A percentile compares a stretch with the other conserved stretches of the same genome.
Evolutionary conservation across 2,329 filamentous ascomycete species (phyloP).

Genomic region (Gyromitra esculenta): DNA sequence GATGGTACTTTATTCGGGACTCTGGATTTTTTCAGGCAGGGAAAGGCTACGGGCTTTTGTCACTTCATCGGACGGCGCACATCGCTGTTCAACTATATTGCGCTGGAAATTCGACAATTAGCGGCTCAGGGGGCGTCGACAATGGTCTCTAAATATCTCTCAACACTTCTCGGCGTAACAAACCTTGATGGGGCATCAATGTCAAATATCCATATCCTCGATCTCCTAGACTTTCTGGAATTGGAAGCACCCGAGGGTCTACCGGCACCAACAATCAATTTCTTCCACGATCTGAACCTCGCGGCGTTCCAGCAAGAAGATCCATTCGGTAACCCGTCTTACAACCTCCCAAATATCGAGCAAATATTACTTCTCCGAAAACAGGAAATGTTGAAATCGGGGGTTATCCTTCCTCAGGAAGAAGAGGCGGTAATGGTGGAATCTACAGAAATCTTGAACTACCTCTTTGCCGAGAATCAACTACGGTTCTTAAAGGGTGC

Average conservation of each 20-base stretch:
- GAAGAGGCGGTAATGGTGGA: conserved; percentile 67
- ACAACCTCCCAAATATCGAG: conserved; percentile 73
- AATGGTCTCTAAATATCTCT: conserved; percentile 60
- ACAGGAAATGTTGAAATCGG: conserved; percentile 68
- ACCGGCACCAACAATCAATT: conserved; percentile 48
- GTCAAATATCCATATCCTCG: conserved; percentile 80
- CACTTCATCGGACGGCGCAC: conserved; percentile 82
- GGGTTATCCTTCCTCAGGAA: conserved; percentile 65
- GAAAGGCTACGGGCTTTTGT: conserved; percentile 74
- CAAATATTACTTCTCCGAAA: conserved; percentile 78
- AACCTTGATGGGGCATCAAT: conserved; percentile 73
- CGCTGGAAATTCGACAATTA: conserved; percentile 76
- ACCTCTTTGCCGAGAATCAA: conserved; percentile 64
- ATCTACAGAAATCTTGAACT: conserved; percentile 69
- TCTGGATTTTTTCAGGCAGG: conserved; percentile 58
- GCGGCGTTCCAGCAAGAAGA: conserved; percentile 52
- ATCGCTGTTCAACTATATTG: conserved; percentile 83
- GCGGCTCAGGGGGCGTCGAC: conserved; percentile 57
- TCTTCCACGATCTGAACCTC: conserved; percentile 55
- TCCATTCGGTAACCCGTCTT: conserved; percentile 56
- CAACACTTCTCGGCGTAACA: conserved; percentile 79
- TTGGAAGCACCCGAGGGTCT: conserved; percentile 65
- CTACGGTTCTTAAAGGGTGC: conserved; percentile 58
- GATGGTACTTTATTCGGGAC: conserved; percentile 72
- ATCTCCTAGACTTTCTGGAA: conserved; percentile 90